Base-by-base conservation (phyloP, 495 filamentous ascomycete species). In the Penicilliopsis zonata region DNA sequence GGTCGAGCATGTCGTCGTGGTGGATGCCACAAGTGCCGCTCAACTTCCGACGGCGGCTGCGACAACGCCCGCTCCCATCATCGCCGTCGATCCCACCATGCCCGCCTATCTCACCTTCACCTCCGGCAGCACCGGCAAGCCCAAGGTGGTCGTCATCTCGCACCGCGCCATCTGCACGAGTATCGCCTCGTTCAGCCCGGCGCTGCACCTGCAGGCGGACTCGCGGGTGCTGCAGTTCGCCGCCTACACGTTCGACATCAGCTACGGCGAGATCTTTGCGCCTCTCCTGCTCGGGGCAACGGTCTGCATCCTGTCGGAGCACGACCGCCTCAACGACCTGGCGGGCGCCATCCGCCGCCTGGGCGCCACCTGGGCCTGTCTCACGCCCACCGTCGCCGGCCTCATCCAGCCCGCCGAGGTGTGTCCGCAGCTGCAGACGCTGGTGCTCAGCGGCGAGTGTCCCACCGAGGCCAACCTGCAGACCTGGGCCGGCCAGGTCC, bases 101-200 rank as follows among this genome's bases (percentile, higher is more conserved):
- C 7, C 26, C 5, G 26, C 58, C 44, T 67, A 59, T 37, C 41
- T 61, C 9, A 61, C 70, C 14, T 72, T 69, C 40, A 72, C 68
- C 3, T 68, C 63, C 14, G 69, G 69, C 5, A 63, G 55, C 10
- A 72, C 67, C 1, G 66, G 66, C 4, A 67, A 53, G 12, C 67
- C 67, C 0, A 70, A 70, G 40, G 72, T 68, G 13, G 65, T 74
- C 35, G 62, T 80, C 24, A 67, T 87, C 22, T 81, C 73, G 2
- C 83, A 87, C 41, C 65, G 80, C 7, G 36, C 86, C 79, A 46
- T 64, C 70, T 37, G 41, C 20, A 57, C 38, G 14, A 40, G 33
- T n/a, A 36, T 40, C 7, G 13, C 21, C 4, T 29, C 43, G 13
- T 40, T 34, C 24, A 23, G 13, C 3, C 3, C 12, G 8, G 23